A percentile compares a stretch with the other conserved stretches of the same genome.
These are phyloP conservation scores for Graphilbum fragrans DNA, from an alignment of 2,329 filamentous ascomycete species.

Conservation along the genomic window DNA sequence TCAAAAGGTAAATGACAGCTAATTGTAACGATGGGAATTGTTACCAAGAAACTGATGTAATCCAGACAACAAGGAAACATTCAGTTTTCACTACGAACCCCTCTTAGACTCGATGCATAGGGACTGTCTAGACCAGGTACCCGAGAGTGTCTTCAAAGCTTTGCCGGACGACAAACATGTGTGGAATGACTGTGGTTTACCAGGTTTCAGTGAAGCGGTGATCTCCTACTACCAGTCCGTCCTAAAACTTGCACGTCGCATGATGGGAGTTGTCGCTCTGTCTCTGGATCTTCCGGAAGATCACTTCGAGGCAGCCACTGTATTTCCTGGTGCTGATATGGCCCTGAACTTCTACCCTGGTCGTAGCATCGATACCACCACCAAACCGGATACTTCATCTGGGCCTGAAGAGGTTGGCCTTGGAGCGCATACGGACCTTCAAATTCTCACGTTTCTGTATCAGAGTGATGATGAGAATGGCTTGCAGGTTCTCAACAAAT, in stretches of 20 bases:
- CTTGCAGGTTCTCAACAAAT: constrained; percentile 30
- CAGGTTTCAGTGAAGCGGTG: constrained; percentile 6
- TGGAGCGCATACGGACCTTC: constrained; percentile 33
- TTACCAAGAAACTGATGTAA: too few relatives aligned
- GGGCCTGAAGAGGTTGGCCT: constrained; percentile 12
- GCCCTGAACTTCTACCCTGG: constrained; percentile 41
- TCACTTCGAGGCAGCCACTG: constrained; percentile 26
- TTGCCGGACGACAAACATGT: too few relatives aligned
- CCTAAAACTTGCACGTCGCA: constrained; percentile 3
- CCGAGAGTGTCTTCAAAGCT: too few relatives aligned
- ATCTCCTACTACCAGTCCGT: constrained; percentile 8
- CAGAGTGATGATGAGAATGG: constrained; percentile 24
- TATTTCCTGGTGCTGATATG: constrained; percentile 28
- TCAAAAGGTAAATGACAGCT: too few relatives aligned
- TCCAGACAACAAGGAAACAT: too few relatives aligned
- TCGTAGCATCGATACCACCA: too few relatives aligned
- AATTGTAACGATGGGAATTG: too few relatives aligned
- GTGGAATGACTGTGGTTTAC: not conserved
- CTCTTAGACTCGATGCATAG: too few relatives aligned
- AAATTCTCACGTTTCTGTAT: constrained; percentile 38
- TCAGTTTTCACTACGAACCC: too few relatives aligned
- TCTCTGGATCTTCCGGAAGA: constrained; percentile 7
- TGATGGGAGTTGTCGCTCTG: constrained; percentile 9
- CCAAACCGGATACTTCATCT: constrained; percentile 14
- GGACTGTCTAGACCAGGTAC: too few relatives aligned